Conservation (phyloP, 805 yeast genomes). For the Jamesozyma jinghongensis region DNA sequence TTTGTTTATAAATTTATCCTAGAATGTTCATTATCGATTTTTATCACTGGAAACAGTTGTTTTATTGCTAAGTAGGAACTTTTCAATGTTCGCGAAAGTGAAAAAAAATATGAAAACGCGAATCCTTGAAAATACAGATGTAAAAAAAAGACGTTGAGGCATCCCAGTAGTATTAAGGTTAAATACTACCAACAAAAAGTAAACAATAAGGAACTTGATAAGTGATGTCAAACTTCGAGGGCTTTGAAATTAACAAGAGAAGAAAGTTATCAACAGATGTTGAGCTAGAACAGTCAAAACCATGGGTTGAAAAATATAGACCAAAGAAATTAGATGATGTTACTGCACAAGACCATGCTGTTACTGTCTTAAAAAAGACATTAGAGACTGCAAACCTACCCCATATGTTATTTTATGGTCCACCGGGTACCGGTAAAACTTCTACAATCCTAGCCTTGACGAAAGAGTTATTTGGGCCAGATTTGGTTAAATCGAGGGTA, state of each 20-base stretch:
- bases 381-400: slow-evolving; percentile 76
- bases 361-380: slow-evolving; percentile 70
- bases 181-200: neutral
- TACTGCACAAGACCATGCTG: slow-evolving; percentile 86
- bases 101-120: too few species aligned
- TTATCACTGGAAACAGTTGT: too few species aligned
- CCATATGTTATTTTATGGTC: slow-evolving; percentile 86
- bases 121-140: too few species aligned
- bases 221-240: slow-evolving; percentile 11
- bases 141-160: too few species aligned
- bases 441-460: slow-evolving; percentile 81
- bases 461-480: slow-evolving; percentile 69
- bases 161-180: too few species aligned
- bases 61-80: too few species aligned
- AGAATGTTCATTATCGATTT: neutral
- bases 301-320: slow-evolving; percentile 94
- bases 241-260: slow-evolving; percentile 22
- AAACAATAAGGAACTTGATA: neutral
- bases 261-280: slow-evolving; percentile 17
- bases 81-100: too few species aligned
- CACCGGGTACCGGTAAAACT: slow-evolving; percentile 91
- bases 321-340: slow-evolving; percentile 83
- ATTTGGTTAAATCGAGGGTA: slow-evolving; percentile 57
- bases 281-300: slow-evolving; percentile 33
- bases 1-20: neutral